Evolutionary conservation across 2,329 filamentous ascomycete species (phyloP).

Genomic region (Trichophyton rubrum): DNA sequence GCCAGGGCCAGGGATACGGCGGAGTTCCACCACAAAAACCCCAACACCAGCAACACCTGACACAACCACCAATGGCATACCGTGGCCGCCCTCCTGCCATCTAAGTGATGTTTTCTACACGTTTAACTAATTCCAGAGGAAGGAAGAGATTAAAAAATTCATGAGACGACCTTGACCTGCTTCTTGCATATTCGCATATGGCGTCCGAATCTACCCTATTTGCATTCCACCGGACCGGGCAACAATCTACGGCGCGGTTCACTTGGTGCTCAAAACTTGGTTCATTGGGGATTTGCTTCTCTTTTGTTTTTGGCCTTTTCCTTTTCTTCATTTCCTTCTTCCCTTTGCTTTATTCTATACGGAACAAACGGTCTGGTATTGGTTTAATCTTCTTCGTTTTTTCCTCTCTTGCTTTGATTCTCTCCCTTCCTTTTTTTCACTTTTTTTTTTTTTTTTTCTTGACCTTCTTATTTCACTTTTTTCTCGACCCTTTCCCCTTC

Average conservation of each 20-base stretch:
- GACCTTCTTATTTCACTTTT: not conserved
- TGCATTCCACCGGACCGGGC: not conserved
- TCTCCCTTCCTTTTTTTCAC: not conserved
- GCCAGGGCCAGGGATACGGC: slow-evolving; percentile 8
- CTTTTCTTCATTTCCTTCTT: too few relatives aligned
- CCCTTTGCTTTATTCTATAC: not conserved
- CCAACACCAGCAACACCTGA: slow-evolving; percentile 11
- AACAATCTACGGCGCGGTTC: not conserved
- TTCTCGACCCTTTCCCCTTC: not conserved
- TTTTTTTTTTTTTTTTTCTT: not conserved
- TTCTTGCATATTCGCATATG: slow-evolving; percentile 86
- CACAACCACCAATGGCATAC: slow-evolving; percentile 24
- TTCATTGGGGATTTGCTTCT: not conserved
- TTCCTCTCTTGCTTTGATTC: not conserved
- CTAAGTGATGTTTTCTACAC: slow-evolving; percentile 1
- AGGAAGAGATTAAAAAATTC: not conserved
- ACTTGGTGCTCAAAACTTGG: slow-evolving; percentile 4
- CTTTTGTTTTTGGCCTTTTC: not conserved
- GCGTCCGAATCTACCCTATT: slow-evolving; percentile 22
- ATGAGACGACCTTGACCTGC: slow-evolving; percentile 74
- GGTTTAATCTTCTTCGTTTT: not conserved
- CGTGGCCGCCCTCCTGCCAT: slow-evolving; percentile 20
- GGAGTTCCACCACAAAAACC: slow-evolving; percentile 17
- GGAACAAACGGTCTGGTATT: slow-evolving; percentile 2
- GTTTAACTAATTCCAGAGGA: not conserved